Evolutionary conservation across 352 stramenopile species (phyloP), one percentile per base, ranked within the genome.

Genomic region (Phytopythium vexans): DNA sequence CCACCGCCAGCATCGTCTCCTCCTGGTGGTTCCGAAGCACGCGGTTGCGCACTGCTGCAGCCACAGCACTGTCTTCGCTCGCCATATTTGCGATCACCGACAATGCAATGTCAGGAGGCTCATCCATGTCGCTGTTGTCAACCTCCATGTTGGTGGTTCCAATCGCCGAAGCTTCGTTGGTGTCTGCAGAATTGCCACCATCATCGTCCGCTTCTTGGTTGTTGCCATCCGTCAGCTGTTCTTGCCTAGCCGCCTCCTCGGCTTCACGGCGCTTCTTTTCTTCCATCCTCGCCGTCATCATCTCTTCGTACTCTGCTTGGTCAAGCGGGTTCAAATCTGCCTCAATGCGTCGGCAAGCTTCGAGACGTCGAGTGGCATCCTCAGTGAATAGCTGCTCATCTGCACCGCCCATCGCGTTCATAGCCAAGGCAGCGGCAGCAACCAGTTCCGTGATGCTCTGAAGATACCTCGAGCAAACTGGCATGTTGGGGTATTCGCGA

Each of bases 31-130:
- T 53, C 16, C 67, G 58, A 3, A 62, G 58, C 12, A 79, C 64
- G 14, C 62, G 71, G 35, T 77, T 61, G 31, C 66, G 58, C 45
- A 89, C 78, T 31, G 80, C 70, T 50, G 74, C 66, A 33, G 74
- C 68, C 8, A 71, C 69, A 41, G 74, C 52, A 31, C 63, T 89
- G 62, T 94, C 84, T 58, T 92, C 84, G 12, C 67, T 82, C 31
- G 89, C 82, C 82, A 94, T 94, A 53, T 92, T 87, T n/a, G 84
- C 84, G 49, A 92, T 92, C 12, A 81, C 80, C 6, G 80, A 90
- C 9, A 92, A 62, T 14, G 81, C 90, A 44, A 94, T 85, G 58
- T 88, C 82, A 0, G 81, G 65, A 39, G 79, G 70, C 10, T 92
- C 83, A 44, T 93, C 83, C 6, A 71, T 79, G 40, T 93, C 83